phyloP scores from a whole-genome alignment of 345 rosid species.

The Eucalyptus albens region DNA sequence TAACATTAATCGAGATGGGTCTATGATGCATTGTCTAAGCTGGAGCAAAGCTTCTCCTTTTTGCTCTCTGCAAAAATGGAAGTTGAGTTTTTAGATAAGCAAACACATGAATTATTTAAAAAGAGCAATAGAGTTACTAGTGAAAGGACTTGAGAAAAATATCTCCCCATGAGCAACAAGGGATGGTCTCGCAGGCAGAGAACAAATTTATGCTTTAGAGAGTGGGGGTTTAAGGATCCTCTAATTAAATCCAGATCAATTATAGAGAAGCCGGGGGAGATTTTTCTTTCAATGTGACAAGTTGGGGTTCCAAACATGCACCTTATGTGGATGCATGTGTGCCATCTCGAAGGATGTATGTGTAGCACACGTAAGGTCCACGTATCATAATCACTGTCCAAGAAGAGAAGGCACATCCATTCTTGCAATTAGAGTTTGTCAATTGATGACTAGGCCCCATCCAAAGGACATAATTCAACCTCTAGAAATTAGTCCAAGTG shows the following conservation, averaged over 20 bases:
- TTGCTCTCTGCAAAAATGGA: background rate
- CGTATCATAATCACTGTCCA: too few species aligned
- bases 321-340: background rate
- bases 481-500: background rate
- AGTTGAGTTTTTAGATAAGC: background rate
- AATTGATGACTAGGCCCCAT: background rate
- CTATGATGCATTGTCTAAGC: background rate
- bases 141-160: background rate
- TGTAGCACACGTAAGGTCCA: background rate
- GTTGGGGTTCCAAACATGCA: background rate
- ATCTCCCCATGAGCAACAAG: background rate
- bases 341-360: background rate
- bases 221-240: background rate
- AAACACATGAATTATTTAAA: too few species aligned
- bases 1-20: rapidly evolving
- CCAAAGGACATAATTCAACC: rapidly evolving
- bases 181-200: rapidly evolving
- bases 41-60: background rate
- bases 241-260: background rate
- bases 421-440: background rate
- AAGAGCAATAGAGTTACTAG: background rate
- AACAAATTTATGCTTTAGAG: rapidly evolving
- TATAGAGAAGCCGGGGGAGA: background rate
- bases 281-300: background rate
- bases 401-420: too few species aligned